A percentile compares a stretch with the other conserved stretches of the same genome.
These are phyloP conservation scores for Fusarium domesticum DNA, from an alignment of 2,329 filamentous ascomycete species.

Conservation along the genomic window DNA sequence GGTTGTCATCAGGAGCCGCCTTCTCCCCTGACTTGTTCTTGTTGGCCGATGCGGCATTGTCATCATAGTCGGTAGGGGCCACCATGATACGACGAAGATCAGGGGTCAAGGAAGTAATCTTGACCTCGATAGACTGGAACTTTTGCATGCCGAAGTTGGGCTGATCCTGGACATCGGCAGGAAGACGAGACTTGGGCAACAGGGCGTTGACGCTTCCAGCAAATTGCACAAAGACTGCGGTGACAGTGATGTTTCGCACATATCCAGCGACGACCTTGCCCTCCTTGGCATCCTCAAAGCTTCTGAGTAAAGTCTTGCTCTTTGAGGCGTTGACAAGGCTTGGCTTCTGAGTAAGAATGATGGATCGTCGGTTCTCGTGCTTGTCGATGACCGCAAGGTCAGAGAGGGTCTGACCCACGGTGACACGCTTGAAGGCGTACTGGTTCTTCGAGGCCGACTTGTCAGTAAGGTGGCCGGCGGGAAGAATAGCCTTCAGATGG, in stretches of 20 bases:
- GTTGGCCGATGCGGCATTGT: slow-evolving; percentile 41
- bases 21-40: slow-evolving; percentile 34
- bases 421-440: slow-evolving; percentile 74
- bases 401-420: slow-evolving; percentile 77
- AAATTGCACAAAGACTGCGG: slow-evolving; percentile 87
- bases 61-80: slow-evolving; percentile 47
- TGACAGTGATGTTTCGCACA: slow-evolving; percentile 77
- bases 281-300: slow-evolving; percentile 68
- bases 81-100: slow-evolving; percentile 66
- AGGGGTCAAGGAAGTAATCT: slow-evolving; percentile 68
- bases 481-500: slow-evolving; percentile 74
- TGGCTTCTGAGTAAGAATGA: slow-evolving; percentile 79
- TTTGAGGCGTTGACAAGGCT: slow-evolving; percentile 74
- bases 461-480: slow-evolving; percentile 78
- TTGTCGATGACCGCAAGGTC: slow-evolving; percentile 88
- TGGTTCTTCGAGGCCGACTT: slow-evolving; percentile 76
- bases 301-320: slow-evolving; percentile 66
- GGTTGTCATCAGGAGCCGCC: slow-evolving; percentile 59
- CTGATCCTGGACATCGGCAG: slow-evolving; percentile 63
- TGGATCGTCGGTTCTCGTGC: slow-evolving; percentile 69
- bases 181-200: slow-evolving; percentile 74
- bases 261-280: slow-evolving; percentile 72
- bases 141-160: slow-evolving; percentile 76
- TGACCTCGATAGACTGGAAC: slow-evolving; percentile 71
- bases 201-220: slow-evolving; percentile 72